phyloP scores from a whole-genome alignment of 208 protist species.

The Leptomonas seymouri region DNA sequence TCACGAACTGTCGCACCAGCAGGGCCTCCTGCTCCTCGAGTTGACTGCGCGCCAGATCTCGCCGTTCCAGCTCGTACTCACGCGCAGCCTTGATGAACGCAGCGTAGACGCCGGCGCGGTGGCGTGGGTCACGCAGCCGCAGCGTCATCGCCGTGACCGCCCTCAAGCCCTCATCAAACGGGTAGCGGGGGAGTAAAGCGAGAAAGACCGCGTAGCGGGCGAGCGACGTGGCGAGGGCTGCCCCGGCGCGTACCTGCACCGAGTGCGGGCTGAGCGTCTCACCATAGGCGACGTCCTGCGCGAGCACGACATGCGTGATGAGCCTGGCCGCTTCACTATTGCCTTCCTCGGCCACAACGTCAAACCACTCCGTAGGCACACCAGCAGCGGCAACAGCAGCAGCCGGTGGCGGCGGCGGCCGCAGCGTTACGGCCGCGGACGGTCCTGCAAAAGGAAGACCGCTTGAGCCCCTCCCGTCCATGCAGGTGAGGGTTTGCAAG shows the following conservation, averaged over 20 bases:
- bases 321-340: slow-evolving; percentile 53
- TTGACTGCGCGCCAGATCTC: slow-evolving; percentile 37
- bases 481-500: slow-evolving; percentile 59
- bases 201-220: slow-evolving; percentile 53
- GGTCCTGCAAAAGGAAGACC: not conserved
- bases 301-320: slow-evolving; percentile 65
- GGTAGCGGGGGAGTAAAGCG: slow-evolving; percentile 56
- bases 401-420: not conserved
- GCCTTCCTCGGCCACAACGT: slow-evolving; percentile 38
- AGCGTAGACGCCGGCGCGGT: slow-evolving; percentile 71
- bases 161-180: slow-evolving; percentile 50
- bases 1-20: slow-evolving; percentile 64
- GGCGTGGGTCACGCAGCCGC: slow-evolving; percentile 42
- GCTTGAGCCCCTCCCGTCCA: slow-evolving; percentile 16
- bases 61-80: slow-evolving; percentile 51
- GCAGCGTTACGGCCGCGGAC: too few relatives aligned
- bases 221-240: slow-evolving; percentile 41
- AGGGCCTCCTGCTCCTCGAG: slow-evolving; percentile 69
- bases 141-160: slow-evolving; percentile 59
- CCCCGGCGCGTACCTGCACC: slow-evolving; percentile 59
- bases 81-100: slow-evolving; percentile 61
- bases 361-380: slow-evolving; percentile 40
- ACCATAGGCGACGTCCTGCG: slow-evolving; percentile 61
- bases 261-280: slow-evolving; percentile 57
- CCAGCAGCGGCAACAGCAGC: not conserved